phyloP scores from a whole-genome alignment of 805 yeast genomes.

The Myxozyma geophila region DNA sequence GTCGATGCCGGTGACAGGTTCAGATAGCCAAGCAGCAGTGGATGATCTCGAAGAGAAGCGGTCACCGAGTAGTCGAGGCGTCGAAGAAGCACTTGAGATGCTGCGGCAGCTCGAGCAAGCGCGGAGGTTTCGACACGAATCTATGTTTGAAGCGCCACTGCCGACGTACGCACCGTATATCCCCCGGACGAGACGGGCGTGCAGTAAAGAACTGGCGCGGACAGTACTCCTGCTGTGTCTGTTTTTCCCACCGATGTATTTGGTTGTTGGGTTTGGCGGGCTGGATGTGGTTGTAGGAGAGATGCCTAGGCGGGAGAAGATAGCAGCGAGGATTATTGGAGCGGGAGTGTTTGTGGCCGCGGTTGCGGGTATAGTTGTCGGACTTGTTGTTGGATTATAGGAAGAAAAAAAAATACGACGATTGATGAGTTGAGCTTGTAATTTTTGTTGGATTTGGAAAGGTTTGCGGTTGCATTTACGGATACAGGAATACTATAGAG shows the following conservation, averaged over 20 bases:
- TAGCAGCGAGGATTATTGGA: conserved; percentile 46
- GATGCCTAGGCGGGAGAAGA: conserved; percentile 43
- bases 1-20: neutral
- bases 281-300: conserved; percentile 45
- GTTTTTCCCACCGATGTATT: conserved; percentile 48
- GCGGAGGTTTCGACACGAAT: conserved; percentile 14
- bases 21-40: neutral
- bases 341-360: conserved; percentile 26
- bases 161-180: conserved; percentile 14
- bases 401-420: too few species aligned
- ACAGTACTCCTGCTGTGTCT: conserved; percentile 37
- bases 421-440: neutral
- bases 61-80: neutral
- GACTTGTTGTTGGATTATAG: conserved; percentile 37
- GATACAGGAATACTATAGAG: too few species aligned
- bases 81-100: conserved; percentile 21
- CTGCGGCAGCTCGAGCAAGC: conserved; percentile 20
- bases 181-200: conserved; percentile 10
- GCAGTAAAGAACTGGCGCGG: conserved; percentile 31
- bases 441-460: neutral
- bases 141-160: conserved; percentile 16
- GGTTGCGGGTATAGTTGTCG: conserved; percentile 32
- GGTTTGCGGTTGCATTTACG: too few species aligned
- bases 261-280: conserved; percentile 47
- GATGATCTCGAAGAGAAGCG: neutral